Base-by-base conservation (phyloP, 2,329 filamentous ascomycete species). In the Aureobasidium sp. region DNA sequence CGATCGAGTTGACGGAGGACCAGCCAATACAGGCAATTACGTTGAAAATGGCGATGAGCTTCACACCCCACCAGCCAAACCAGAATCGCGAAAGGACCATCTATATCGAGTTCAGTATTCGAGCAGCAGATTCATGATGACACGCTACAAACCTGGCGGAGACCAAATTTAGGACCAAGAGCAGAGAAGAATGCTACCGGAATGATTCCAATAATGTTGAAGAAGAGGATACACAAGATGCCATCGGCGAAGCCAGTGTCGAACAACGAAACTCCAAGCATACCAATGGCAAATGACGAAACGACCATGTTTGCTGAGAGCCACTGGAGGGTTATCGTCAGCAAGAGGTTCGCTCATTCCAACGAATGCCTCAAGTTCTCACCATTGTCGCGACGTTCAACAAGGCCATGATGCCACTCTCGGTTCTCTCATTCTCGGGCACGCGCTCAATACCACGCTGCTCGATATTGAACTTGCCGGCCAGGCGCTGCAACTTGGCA, bases 241-340 rank as follows among this genome's bases (percentile, higher is more conserved):
- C 86, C 84, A 69, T 93, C 90, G 53, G 87, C 78, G 67, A 90
- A 91, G 11, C 88, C 88, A 9, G 93, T 80, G 9, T 75, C 74
- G 74, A 90, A 92, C 27, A 89, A 74, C 9, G 85, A 81, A n/a
- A 85, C 80, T 1, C 83, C 86, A 6, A 93, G 81, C 20, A 88
- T 83, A 49, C 88, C 90, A 62, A 91, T 87, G 53, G 89, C 88
- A 69, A 91, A 90, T 15, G 87, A 86, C 27, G 85, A 87, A 52
- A 90, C 85, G 59, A 89, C 87, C 85, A 91, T 85, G 75, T 91
- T 91, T 69, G 87, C 87, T 1, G 87, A 87, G 48, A 90, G 78
- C 88, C 88, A 91, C 85, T 88, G 42, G 59, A 37, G 62, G 59
- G 36, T 45, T 45, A 42, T 27, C n/a, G 45, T 51, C 42, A 67